Evolutionary conservation across 169 alveolate genomes (phyloP).

Genomic region (Cryptosporidium ubiquitum): DNA sequence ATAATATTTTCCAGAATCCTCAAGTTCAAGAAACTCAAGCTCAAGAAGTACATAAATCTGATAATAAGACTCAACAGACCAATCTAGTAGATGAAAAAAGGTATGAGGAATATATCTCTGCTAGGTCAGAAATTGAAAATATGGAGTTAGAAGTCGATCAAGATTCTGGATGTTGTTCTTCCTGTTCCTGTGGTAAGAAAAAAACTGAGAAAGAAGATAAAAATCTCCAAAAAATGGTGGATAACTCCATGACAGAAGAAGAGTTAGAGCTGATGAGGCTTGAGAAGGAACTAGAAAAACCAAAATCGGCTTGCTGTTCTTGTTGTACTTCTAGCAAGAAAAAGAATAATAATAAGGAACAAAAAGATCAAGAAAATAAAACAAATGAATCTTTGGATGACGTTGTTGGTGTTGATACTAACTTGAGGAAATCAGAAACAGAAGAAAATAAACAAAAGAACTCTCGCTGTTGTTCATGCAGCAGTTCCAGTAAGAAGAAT

Average conservation of each 20-base stretch:
- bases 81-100: not conserved
- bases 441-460: not conserved
- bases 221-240: not conserved
- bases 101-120: not conserved
- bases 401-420: not conserved
- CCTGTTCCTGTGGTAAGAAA: not conserved
- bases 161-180: not conserved
- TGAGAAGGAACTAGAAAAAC: not conserved
- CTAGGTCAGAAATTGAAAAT: not conserved
- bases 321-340: constrained; percentile 3
- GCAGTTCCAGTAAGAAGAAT: not conserved
- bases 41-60: constrained; percentile 27
- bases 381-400: not conserved
- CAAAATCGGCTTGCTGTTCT: constrained; percentile 5
- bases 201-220: not conserved
- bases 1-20: not conserved
- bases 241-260: not conserved
- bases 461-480: not conserved
- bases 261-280: constrained; percentile 12
- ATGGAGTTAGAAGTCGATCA: not conserved
- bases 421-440: too few relatives aligned
- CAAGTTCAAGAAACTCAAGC: not conserved
- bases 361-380: too few relatives aligned
- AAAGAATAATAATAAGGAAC: not conserved
- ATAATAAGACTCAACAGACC: not conserved